These are phyloP conservation scores for Aspergillus quadricinctus DNA, from an alignment of 2,329 filamentous ascomycete genomes.

Conservation along the genomic window DNA sequence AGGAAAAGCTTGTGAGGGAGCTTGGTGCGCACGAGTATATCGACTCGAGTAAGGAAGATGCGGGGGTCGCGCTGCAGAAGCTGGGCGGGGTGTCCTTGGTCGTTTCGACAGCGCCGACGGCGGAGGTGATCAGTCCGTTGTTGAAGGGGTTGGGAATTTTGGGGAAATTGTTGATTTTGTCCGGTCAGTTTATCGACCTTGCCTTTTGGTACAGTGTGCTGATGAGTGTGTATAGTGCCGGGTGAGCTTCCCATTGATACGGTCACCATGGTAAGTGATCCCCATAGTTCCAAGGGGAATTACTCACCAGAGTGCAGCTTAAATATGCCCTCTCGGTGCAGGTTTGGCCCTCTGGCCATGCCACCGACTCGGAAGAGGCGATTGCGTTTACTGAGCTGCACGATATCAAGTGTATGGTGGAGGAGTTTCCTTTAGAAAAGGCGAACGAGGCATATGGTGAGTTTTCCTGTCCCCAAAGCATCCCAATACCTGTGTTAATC, in stretches of 20 bases:
- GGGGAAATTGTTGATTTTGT: conserved; percentile 35
- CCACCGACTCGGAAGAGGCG: conserved; percentile 50
- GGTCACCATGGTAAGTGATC: conserved; percentile 12
- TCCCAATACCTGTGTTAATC: no score
- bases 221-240: conserved; percentile 2
- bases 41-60: conserved; percentile 29
- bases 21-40: conserved; percentile 57
- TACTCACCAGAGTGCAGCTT: conserved; percentile 31
- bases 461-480: background rate
- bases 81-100: conserved; percentile 35
- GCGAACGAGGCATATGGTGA: conserved; percentile 42
- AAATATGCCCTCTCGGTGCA: conserved; percentile 45
- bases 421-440: conserved; percentile 50
- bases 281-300: conserved; percentile 1
- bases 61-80: conserved; percentile 30
- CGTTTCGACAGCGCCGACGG: conserved; percentile 36
- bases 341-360: conserved; percentile 52
- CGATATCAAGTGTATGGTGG: conserved; percentile 49
- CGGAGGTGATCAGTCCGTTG: conserved; percentile 30
- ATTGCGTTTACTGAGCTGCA: conserved; percentile 44
- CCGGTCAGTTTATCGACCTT: conserved; percentile 20
- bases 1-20: conserved; percentile 51
- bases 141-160: conserved; percentile 31
- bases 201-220: background rate
- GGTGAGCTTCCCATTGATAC: conserved; percentile 12